Evolutionary conservation across 306 rosid species (phyloP).

Genomic region (Mimosa bimucronata): DNA sequence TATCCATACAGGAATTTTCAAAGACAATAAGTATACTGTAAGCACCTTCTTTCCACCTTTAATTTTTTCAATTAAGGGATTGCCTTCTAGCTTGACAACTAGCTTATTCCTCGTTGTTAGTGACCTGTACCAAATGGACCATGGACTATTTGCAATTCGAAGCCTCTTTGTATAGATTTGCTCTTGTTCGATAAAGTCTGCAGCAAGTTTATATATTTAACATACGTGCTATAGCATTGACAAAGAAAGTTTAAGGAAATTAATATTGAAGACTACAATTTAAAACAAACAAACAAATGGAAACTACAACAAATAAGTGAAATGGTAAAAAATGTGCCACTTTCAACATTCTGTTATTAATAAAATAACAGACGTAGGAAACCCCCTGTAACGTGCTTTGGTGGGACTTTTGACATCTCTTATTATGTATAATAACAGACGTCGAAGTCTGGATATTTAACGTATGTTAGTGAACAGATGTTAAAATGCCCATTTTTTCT

Average conservation of each 20-base stretch:
- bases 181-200: slow-evolving; percentile 97
- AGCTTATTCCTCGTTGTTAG: slow-evolving; percentile 78
- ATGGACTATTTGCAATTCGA: slow-evolving; percentile 42
- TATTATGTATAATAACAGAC: too few species aligned
- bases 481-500: too few species aligned
- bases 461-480: too few species aligned
- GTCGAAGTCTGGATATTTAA: too few species aligned
- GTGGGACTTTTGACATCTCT: too few species aligned
- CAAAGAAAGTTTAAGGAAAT: neutral
- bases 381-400: too few species aligned
- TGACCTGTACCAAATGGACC: slow-evolving; percentile 74
- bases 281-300: neutral
- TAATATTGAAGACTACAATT: slow-evolving; percentile 8
- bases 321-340: too few species aligned
- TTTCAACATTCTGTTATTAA: too few species aligned
- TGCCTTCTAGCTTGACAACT: slow-evolving; percentile 60
- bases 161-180: slow-evolving; percentile 74
- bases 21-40: slow-evolving; percentile 68
- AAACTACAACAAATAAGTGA: neutral
- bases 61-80: slow-evolving; percentile 56
- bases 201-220: slow-evolving; percentile 39
- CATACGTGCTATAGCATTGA: neutral
- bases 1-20: slow-evolving; percentile 85
- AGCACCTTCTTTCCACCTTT: slow-evolving; percentile 69
- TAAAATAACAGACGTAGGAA: too few species aligned